Percentiles rank a stretch among this genome's conserved stretches.
phyloP scores from a whole-genome alignment of 2,329 filamentous ascomycete genomes.

The Aureobasidium uvarum region DNA sequence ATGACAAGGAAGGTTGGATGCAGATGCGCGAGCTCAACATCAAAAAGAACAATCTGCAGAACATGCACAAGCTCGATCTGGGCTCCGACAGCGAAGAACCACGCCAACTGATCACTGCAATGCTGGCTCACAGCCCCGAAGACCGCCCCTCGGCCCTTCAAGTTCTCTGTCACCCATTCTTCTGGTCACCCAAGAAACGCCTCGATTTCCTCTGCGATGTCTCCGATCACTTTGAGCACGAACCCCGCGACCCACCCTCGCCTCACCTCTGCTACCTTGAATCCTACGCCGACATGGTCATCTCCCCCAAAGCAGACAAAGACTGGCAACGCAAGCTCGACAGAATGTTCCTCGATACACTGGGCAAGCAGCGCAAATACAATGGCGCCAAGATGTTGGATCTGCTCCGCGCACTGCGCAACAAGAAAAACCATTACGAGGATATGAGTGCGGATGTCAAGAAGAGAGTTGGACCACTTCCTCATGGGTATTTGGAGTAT shows the following conservation, averaged over 20 bases:
- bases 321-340: conserved; percentile 80
- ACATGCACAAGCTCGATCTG: conserved; percentile 49
- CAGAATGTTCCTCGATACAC: conserved; percentile 77
- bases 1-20: conserved; percentile 92
- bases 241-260: conserved; percentile 79
- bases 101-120: conserved; percentile 77
- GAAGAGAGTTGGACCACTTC: conserved; percentile 67
- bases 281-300: conserved; percentile 36
- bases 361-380: conserved; percentile 95
- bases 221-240: conserved; percentile 94
- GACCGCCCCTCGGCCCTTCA: conserved; percentile 69
- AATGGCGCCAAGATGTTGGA: conserved; percentile 80
- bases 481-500: conserved; percentile 78
- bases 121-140: conserved; percentile 68
- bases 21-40: conserved; percentile 85
- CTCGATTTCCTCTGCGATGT: conserved; percentile 93
- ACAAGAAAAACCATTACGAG: conserved; percentile 98
- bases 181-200: conserved; percentile 87
- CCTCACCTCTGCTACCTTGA: conserved; percentile 61
- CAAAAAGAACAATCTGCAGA: conserved; percentile 78
- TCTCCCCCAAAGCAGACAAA: conserved; percentile 50
- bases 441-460: conserved; percentile 85
- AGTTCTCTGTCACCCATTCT: conserved; percentile 92
- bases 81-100: conserved; percentile 86
- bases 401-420: conserved; percentile 80